These are phyloP conservation scores for Pholiota conissans DNA, from an alignment of 768 basidiomycete species.

Conservation along the genomic window DNA sequence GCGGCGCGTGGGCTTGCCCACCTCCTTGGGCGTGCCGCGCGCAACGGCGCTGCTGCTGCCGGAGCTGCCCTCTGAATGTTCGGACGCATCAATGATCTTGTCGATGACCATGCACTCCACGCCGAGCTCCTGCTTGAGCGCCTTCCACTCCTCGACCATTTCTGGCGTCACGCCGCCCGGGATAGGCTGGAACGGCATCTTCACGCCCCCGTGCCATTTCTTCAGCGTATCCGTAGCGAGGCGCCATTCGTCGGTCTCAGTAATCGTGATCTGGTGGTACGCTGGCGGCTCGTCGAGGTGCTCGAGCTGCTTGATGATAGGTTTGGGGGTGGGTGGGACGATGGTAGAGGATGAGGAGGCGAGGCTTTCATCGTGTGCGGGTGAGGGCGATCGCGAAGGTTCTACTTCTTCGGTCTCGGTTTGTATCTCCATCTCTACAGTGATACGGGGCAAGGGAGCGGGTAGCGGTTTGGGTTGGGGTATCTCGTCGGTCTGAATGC, in stretches of 20 bases:
- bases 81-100: conserved; percentile 51
- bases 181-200: conserved; percentile 40
- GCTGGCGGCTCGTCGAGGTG: conserved; percentile 68
- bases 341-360: conserved; percentile 77
- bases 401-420: conserved; percentile 48
- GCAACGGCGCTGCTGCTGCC: conserved; percentile 8
- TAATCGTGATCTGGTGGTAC: conserved; percentile 61
- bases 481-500: conserved; percentile 57
- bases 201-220: conserved; percentile 70
- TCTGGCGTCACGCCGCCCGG: conserved; percentile 66
- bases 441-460: conserved; percentile 35
- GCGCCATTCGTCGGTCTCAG: conserved; percentile 49
- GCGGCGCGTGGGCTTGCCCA: conserved; percentile 27
- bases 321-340: conserved; percentile 68
- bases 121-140: conserved; percentile 77
- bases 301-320: conserved; percentile 34
- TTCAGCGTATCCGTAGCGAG: conserved; percentile 59
- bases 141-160: conserved; percentile 72
- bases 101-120: conserved; percentile 78
- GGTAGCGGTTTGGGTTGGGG: conserved; percentile 26
- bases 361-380: conserved; percentile 54
- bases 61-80: conserved; percentile 9
- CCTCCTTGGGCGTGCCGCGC: not conserved
- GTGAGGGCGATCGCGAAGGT: conserved; percentile 45
- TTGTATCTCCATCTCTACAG: conserved; percentile 62